Percentiles rank a stretch among this genome's conserved stretches.
Conservation (phyloP, 306 rosid species). For the Adenanthera pavonina region DNA sequence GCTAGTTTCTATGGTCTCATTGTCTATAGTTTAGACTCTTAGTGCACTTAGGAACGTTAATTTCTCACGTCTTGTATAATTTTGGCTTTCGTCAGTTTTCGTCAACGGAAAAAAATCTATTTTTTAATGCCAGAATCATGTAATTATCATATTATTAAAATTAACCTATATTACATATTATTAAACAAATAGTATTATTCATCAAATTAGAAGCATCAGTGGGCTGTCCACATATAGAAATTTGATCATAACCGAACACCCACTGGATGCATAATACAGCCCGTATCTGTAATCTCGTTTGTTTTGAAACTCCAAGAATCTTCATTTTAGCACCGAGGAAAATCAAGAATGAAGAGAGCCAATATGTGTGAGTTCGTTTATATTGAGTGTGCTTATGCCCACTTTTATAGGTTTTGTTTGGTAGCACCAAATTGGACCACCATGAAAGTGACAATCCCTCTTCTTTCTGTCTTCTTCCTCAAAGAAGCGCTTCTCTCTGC, state of each 20-base stretch:
- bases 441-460: conserved; percentile 25
- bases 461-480: neutral
- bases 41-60: neutral
- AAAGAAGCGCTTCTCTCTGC: neutral
- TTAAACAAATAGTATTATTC: neutral
- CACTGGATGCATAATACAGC: neutral
- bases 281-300: neutral
- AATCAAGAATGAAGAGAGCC: neutral
- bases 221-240: conserved; percentile 34
- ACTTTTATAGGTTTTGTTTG: conserved; percentile 8
- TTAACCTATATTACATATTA: neutral
- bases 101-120: too few relatives aligned
- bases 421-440: conserved; percentile 16
- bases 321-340: neutral
- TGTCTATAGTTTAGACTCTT: neutral
- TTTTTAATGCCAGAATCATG: neutral
- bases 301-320: neutral
- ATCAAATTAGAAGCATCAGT: conserved; percentile 35
- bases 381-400: neutral
- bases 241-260: conserved; percentile 31
- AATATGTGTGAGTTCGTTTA: neutral
- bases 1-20: neutral
- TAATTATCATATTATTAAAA: neutral
- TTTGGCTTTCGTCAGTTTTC: neutral
- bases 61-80: neutral